Conservation (phyloP, 441 rosid species). For the Euphorbia schlechtendalii region DNA sequence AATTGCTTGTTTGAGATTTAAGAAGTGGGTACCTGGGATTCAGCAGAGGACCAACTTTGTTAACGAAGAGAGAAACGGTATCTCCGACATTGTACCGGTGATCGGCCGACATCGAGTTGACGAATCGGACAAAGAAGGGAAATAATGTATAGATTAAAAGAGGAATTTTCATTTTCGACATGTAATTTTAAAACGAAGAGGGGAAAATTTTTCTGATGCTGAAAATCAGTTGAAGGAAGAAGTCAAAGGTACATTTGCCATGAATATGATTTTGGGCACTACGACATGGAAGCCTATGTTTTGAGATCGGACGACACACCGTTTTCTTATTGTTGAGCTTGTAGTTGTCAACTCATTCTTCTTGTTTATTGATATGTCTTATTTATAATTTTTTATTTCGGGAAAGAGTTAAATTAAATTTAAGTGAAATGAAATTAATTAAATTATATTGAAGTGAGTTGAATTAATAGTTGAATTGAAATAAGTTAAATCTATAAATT, state of each 20-base stretch:
- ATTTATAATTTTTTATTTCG: too few species aligned
- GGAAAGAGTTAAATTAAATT: not conserved
- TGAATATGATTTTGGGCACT: not conserved
- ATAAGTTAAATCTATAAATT: too few species aligned
- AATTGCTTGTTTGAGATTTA: not conserved
- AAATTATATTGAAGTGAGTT: too few species aligned
- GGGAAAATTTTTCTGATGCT: not conserved
- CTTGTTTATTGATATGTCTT: too few species aligned
- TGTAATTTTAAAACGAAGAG: not conserved
- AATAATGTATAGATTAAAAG: slow-evolving; percentile 6
- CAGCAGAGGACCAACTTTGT: slow-evolving; percentile 27
- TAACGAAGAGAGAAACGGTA: slow-evolving; percentile 20
- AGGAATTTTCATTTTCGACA: slow-evolving; percentile 5
- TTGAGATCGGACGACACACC: not conserved
- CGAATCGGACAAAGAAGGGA: slow-evolving; percentile 20
- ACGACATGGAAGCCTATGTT: not conserved
- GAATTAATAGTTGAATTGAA: too few species aligned
- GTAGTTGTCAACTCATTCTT: too few species aligned
- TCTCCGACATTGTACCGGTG: slow-evolving; percentile 42
- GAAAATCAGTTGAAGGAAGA: not conserved
- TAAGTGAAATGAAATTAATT: too few species aligned
- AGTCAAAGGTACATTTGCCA: slow-evolving; percentile 2
- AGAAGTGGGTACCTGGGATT: slow-evolving; percentile 24
- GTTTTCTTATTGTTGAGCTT: too few species aligned
- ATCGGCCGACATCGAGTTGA: slow-evolving; percentile 27